Conservation (phyloP, 352 stramenopile species). For the Thalassiosira livingstoniorum region DNA sequence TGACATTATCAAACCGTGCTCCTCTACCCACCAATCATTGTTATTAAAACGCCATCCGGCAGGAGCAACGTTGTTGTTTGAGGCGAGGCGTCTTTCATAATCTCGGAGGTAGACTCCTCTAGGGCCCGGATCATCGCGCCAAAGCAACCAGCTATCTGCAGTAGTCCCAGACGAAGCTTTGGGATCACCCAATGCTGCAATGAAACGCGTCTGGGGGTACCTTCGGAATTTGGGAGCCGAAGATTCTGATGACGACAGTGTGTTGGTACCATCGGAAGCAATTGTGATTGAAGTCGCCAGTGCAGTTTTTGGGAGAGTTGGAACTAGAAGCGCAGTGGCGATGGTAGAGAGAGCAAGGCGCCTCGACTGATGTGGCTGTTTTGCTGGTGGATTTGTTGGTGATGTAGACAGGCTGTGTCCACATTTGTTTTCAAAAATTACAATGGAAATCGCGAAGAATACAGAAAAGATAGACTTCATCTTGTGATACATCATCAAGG, state of each 20-base stretch:
- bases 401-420: no score
- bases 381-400: no score
- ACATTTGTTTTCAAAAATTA: no score
- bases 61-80: constrained; percentile 59
- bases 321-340: neutral
- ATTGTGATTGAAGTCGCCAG: neutral
- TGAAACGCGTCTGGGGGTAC: constrained; percentile 62
- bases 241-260: neutral
- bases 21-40: constrained; percentile 83
- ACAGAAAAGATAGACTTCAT: no score
- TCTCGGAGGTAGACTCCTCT: constrained; percentile 77
- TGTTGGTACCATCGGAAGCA: neutral
- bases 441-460: no score
- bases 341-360: constrained; percentile 1
- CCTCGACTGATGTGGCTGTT: no score
- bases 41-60: constrained; percentile 81
- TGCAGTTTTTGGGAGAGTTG: neutral
- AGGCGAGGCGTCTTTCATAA: constrained; percentile 58
- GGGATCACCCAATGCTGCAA: constrained; percentile 81
- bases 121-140: constrained; percentile 79
- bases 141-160: constrained; percentile 77
- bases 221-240: constrained; percentile 20
- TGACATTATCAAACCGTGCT: constrained; percentile 85
- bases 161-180: constrained; percentile 57
- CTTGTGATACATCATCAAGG: no score